phyloP scores from a whole-genome alignment of 176 grass and related monocot genomes.

The Ensete glaucum region DNA sequence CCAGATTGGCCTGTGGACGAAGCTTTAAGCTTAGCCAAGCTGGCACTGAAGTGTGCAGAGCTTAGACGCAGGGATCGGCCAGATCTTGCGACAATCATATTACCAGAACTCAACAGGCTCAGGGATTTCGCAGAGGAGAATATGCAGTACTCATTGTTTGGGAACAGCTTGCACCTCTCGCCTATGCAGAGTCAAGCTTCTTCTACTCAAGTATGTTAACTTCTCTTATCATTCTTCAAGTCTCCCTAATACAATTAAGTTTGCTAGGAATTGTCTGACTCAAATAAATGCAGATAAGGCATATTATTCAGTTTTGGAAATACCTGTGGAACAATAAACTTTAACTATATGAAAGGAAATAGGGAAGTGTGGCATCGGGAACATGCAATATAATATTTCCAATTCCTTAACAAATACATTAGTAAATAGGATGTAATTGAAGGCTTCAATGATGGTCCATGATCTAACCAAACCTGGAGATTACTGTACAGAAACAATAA shows the following conservation, averaged over 20 bases:
- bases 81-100: not conserved
- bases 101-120: conserved; percentile 6
- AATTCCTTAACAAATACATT: no score
- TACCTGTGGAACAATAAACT: no score
- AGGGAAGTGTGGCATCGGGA: no score
- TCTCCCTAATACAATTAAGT: not conserved
- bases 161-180: not conserved
- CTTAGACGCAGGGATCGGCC: conserved; percentile 8
- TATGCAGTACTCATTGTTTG: not conserved
- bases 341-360: no score
- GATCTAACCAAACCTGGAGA: no score
- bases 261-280: not conserved
- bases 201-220: not conserved
- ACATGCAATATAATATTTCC: no score
- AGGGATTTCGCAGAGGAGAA: conserved; percentile 1
- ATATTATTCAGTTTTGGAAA: not conserved
- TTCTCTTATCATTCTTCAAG: not conserved
- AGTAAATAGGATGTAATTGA: no score
- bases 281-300: not conserved
- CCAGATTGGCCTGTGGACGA: not conserved
- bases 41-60: conserved; percentile 6
- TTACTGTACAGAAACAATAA: no score
- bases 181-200: not conserved
- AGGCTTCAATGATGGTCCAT: no score
- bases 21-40: not conserved